Evolutionary conservation across 495 filamentous ascomycete species (phyloP).

Genomic region (Massariosphaeria phaeospora): DNA sequence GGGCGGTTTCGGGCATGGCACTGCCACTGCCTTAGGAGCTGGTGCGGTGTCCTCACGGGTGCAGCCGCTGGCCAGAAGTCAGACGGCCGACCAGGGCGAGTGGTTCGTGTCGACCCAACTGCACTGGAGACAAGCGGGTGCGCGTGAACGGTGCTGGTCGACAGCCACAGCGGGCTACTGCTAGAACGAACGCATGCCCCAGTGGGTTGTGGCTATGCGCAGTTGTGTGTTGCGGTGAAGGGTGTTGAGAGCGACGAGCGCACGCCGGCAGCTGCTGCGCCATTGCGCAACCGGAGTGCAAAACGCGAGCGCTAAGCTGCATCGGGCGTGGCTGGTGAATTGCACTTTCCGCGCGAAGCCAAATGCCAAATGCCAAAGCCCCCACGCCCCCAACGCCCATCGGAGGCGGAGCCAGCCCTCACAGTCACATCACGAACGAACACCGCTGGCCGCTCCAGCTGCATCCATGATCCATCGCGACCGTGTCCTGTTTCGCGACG

Average conservation of each 20-base stretch:
- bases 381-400: background rate
- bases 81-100: conserved; percentile 1
- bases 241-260: background rate
- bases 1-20: background rate
- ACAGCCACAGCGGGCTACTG: background rate
- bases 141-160: background rate
- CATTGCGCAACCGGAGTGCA: background rate
- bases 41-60: background rate
- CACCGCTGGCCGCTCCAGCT: background rate
- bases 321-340: conserved; percentile 1
- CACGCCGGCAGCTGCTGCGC: background rate
- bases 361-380: background rate
- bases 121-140: background rate
- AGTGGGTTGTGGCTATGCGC: conserved; percentile 14
- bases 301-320: background rate
- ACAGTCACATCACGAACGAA: too few relatives aligned
- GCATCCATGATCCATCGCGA: background rate
- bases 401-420: conserved; percentile 4
- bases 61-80: conserved; percentile 10
- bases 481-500: background rate
- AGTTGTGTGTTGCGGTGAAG: conserved; percentile 4
- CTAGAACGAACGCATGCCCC: background rate
- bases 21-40: background rate
- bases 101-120: conserved; percentile 1
- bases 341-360: background rate